phyloP scores from a whole-genome alignment of 139 green algal species.

The Coccomyxa sp. region DNA sequence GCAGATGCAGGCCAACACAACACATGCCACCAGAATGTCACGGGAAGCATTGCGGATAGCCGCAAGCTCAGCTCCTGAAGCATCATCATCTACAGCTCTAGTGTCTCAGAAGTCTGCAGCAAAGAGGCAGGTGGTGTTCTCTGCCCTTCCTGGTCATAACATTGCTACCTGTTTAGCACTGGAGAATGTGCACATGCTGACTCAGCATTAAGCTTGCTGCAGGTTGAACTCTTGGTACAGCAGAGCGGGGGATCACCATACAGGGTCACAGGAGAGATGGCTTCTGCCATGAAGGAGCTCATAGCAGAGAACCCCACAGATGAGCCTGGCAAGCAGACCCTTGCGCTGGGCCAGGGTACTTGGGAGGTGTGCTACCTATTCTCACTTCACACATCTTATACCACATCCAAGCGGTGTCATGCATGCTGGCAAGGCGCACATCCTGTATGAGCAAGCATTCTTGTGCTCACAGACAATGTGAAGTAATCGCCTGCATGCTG shows the following conservation, averaged over 20 bases:
- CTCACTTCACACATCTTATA: background rate
- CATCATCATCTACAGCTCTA: too few species aligned
- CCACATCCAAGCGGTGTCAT: background rate
- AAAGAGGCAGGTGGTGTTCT: background rate
- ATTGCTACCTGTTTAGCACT: background rate
- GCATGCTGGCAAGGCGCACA: too few species aligned
- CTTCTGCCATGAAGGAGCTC: conserved; percentile 5
- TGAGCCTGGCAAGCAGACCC: background rate
- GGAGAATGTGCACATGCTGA: too few species aligned
- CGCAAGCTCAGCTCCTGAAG: too few species aligned
- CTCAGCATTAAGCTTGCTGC: background rate
- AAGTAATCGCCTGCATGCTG: background rate
- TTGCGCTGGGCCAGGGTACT: conserved; percentile 7
- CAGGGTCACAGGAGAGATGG: background rate
- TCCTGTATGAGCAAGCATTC: too few species aligned
- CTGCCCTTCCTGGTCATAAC: background rate
- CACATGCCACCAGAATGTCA: too few species aligned
- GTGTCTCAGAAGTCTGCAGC: background rate
- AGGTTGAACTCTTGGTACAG: background rate
- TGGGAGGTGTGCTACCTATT: conserved; percentile 11
- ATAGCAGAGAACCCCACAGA: conserved; percentile 7
- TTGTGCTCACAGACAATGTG: background rate
- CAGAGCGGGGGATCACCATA: background rate
- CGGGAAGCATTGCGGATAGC: too few species aligned
- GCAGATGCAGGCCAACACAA: too few species aligned